Evolutionary conservation across 768 basidiomycete species (phyloP).

Genomic region (Mycena kentingensis): DNA sequence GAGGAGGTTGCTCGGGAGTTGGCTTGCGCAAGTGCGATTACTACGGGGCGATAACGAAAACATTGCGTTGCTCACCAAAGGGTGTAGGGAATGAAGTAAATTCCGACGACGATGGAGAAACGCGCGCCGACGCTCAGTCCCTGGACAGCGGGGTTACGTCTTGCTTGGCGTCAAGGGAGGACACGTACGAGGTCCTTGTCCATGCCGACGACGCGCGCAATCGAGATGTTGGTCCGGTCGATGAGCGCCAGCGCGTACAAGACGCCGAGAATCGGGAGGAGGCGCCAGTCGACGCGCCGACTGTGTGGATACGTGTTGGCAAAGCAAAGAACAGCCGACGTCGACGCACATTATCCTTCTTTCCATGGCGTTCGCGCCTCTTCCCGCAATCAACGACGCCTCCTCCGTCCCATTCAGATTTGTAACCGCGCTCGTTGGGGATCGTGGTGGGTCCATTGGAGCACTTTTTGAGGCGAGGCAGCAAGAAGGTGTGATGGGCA

Average conservation of each 20-base stretch:
- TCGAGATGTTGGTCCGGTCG: conserved; percentile 44
- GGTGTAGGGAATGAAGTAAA: conserved; percentile 53
- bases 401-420: conserved; percentile 11
- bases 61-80: conserved; percentile 38
- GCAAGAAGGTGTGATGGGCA: too few relatives aligned
- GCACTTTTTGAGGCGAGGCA: too few relatives aligned
- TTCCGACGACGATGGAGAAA: conserved; percentile 47
- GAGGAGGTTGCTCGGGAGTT: conserved; percentile 47
- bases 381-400: conserved; percentile 5
- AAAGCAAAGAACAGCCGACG: not conserved
- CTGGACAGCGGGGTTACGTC: conserved; percentile 26
- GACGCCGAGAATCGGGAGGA: conserved; percentile 42
- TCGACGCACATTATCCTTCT: conserved; percentile 14
- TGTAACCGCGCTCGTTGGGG: too few relatives aligned
- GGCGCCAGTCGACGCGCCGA: conserved; percentile 40
- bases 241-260: conserved; percentile 43
- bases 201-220: conserved; percentile 45
- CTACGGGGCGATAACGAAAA: not conserved
- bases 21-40: conserved; percentile 28
- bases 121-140: conserved; percentile 39
- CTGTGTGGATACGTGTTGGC: conserved; percentile 25
- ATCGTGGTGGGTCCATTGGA: too few relatives aligned
- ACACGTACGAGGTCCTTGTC: conserved; percentile 39
- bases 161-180: not conserved
- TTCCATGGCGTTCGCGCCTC: conserved; percentile 7